phyloP scores from a whole-genome alignment of 2,329 filamentous ascomycete species.

The Fusarium burgessii region DNA sequence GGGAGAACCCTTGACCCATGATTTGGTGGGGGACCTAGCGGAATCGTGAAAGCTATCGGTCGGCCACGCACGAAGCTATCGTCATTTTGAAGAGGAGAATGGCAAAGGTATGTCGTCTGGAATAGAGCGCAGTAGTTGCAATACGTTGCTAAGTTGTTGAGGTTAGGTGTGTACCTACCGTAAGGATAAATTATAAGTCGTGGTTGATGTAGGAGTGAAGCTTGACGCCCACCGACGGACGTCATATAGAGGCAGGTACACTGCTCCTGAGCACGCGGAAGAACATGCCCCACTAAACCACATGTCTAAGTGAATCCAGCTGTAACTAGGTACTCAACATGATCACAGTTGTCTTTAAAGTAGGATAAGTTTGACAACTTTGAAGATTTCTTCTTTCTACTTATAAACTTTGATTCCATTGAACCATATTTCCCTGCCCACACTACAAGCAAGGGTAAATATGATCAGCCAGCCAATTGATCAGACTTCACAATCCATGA shows the following conservation, averaged over 20 bases:
- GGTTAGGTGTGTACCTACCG: not conserved
- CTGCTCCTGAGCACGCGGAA: conserved; percentile 14
- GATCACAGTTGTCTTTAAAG: not conserved
- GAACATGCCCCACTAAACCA: conserved; percentile 17
- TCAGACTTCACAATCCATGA: not conserved
- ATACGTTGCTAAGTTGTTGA: not conserved
- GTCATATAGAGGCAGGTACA: conserved; percentile 25
- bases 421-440: no score
- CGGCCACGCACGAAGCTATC: conserved; percentile 33
- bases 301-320: not conserved
- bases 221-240: conserved; percentile 16
- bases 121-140: not conserved
- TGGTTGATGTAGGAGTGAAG: conserved; percentile 20
- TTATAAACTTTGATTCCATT: not conserved
- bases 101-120: not conserved
- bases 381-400: no score
- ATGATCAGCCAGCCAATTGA: not conserved
- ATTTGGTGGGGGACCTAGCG: conserved; percentile 31
- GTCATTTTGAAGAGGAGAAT: conserved; percentile 41
- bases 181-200: not conserved
- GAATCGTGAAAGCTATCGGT: conserved; percentile 44
- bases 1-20: conserved; percentile 98
- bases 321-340: not conserved
- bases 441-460: not conserved
- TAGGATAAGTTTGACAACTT: not conserved